Evolutionary conservation across 2,329 filamentous ascomycete genomes (phyloP), one percentile per base, ranked within the genome.

Genomic region (Fusarium virguliforme): DNA sequence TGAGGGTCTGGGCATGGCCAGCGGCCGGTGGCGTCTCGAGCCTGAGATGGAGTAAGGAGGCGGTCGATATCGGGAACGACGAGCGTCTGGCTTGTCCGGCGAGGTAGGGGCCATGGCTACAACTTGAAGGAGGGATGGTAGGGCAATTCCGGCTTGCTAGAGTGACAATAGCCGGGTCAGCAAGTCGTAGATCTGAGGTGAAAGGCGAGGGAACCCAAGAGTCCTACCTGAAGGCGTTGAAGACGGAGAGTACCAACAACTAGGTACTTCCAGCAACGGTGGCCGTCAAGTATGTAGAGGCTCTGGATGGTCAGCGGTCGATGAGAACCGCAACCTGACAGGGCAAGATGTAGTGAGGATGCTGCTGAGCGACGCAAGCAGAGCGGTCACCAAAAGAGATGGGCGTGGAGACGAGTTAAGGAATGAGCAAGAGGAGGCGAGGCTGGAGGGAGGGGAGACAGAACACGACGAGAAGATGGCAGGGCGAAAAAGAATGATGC

Each of bases 41-140:
- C 26, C 43, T 10, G 43, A 30, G 26, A 48, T 28, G 43, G 26
- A 48, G 43, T 30, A 48, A 48, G n/a, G 26, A 48, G 26, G 43
- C 28, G 43, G 43, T 48, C 43, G 43, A 48, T 24, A 48, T 5
- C 15, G 26, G 26, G 43, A 30, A 48, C 26, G 43, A 26, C 43
- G 43, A n/a, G 43, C 43, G 15, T 28, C 26, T 48, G 43, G 43
- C 43, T 48, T 48, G 8, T 48, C 43, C 26, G 43, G 26, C n/a
- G 43, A 48, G 26, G 43, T 48, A 13, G 43, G 43, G 5, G 43
- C 43, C 43, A 48, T 48, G 43, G 26, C 26, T 30, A 3, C 43
- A 30, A 48, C 43, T 4, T 30, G 26, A 48, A n/a, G 6, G 13
- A 4, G 26, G 43, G 28, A 7, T 18, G 26, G 43, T 10, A 48